Evolutionary conservation across 2,329 filamentous ascomycete genomes (phyloP).

Genomic region (Nemania sp.): DNA sequence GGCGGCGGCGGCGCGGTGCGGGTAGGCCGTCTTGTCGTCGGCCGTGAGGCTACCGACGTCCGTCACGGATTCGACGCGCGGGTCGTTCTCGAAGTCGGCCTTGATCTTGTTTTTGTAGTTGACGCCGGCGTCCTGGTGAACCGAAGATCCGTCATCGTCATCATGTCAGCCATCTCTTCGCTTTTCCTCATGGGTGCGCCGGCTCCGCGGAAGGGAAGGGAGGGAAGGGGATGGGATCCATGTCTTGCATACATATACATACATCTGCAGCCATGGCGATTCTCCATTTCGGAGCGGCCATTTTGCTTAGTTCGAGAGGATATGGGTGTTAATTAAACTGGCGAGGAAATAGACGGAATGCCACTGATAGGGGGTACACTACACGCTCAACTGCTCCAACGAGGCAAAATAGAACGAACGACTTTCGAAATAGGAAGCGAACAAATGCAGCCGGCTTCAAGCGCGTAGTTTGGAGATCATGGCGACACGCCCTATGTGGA

Average conservation of each 20-base stretch:
- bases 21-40: constrained; percentile 80
- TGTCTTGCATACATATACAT: constrained; percentile 44
- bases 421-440: not conserved
- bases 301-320: constrained; percentile 34
- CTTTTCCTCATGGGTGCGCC: not conserved
- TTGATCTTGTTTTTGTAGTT: constrained; percentile 81
- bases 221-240: too few relatives aligned
- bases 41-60: constrained; percentile 73
- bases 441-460: not conserved
- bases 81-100: constrained; percentile 68
- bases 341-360: not conserved
- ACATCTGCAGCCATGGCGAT: constrained; percentile 61
- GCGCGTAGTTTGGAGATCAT: not conserved
- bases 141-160: not conserved
- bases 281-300: constrained; percentile 54
- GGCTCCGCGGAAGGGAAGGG: not conserved
- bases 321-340: not conserved
- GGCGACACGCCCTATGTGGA: not conserved
- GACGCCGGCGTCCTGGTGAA: constrained; percentile 68
- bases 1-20: constrained; percentile 75
- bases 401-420: not conserved
- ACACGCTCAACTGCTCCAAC: not conserved
- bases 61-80: constrained; percentile 67
- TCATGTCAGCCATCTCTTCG: not conserved
- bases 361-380: not conserved